Base-by-base conservation (phyloP, 805 yeast species). In the Kodamaea restingae region DNA sequence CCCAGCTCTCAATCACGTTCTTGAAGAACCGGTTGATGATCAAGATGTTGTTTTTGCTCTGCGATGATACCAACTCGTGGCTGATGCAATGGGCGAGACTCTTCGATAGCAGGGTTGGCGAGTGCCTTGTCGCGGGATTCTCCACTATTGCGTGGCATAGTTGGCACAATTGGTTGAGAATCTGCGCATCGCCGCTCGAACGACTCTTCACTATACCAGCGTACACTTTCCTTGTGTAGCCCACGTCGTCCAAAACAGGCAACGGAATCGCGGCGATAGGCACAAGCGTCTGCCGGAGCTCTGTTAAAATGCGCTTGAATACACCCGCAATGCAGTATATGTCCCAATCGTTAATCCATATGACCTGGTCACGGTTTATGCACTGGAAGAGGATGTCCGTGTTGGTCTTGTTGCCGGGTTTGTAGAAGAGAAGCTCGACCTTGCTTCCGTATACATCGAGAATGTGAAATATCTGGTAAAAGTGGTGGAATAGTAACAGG, bases 281-380 rank as follows among this genome's bases (percentile, higher is more conserved):
- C 15, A 85, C 59, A 24, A 84, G 61, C 1, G 85, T 79, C 9
- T 50, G 47, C 0, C 81, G 75, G 25, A 80, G 66, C 25, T 71
- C 77, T 41, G 70, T 63, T 25, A 86, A 54, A 48, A 73, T 59
- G 36, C 67, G 55, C 49, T 73, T 73, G 51, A 67, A 67, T 15
- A 60, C 57, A 22, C 75, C 66, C 9, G 76, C 68, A n/a, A 76
- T 67, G 37, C 73, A 67, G 44, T 67, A 66, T 8, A 81, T 65
- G 37, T 78, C 78, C 67, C 78, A 80, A 52, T 79, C 83, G 39
- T 67, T 67, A 26, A 79, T 61, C 60, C 76, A 67, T 21, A 79
- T 52, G 22, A 69, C 49, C 55, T 79, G 85, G 51, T 75, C 72
- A 22, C 84, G 58, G 49, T 67, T 70, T 17, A 78, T 71, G 28